Base-by-base conservation (phyloP, 129 eudicot genomes). In the Kitagawia praeruptora region DNA sequence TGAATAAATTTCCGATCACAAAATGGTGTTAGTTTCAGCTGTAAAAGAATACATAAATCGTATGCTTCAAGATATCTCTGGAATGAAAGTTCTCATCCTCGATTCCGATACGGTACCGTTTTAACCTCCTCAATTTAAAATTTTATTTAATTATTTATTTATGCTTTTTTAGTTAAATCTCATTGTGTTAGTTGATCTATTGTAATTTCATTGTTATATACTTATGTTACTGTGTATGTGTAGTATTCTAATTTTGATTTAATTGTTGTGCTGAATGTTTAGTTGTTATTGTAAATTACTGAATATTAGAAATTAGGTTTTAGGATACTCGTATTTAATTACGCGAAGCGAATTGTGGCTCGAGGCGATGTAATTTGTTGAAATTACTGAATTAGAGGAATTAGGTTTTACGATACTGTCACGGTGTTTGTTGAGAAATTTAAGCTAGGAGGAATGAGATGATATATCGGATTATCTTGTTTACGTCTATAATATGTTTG, bases 61-160 rank as follows among this genome's bases (percentile, higher is more conserved):
- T 53, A 94, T 94, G 97, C 70, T 94, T 31, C 97, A 88, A 39
- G 98, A 94, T 83, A 94, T 94, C 54, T 94, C 98, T 40, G 98
- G 98, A 61, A 94, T 94, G 98, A 94, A 94, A 85, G 93, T 91
- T 70, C 97, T 94, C 86, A 90, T 94, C 73, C 97, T 94, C 84
- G 97, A 94, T 89, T 89, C 96, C 70, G 82, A 81, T 25, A 91
- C 98, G 96, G 98, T 88, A 80, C 58, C 75, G 21, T 37, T 45
- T 71, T 77, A 70, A 9, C 66, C 40, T n/a, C 11, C 21, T 9
- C 19, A 18, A 38, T 70, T 8, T 37, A 2, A 18, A 18, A 16
- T n/a, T 6, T 38, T 19, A 0, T 18, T 34, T 1, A 9, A 27
- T 25, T 11, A 1, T 64, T 64, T 25, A 16, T 72, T 73, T 10